Base-by-base conservation (phyloP, 495 filamentous ascomycete genomes). In the Neurospora tetrasperma region DNA sequence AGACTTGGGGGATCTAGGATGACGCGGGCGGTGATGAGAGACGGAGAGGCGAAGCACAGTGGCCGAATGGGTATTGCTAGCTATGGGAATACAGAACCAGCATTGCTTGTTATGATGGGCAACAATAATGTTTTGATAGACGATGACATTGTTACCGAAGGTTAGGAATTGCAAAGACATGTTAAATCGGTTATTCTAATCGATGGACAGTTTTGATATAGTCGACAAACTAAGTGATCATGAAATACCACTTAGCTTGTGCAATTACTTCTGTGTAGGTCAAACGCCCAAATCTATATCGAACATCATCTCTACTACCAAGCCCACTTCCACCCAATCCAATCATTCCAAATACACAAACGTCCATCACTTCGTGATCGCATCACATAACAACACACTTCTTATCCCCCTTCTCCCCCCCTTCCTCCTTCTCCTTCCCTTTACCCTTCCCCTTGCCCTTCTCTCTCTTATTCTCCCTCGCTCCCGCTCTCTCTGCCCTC, bases 381-480 rank as follows among this genome's bases (percentile, higher is more conserved):
- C 70, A 35, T 84, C 78, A 89, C 88, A 89, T 89, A 46, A 89
- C 79, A 18, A 81, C 73, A 74, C 88, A 90, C 71, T 86, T 88
- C 74, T 78, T 83, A 7, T 83, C 84, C 71, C 78, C 84, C 72
- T 80, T 80, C 31, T 74, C 75, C n/a, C 71, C 69, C 72, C 2
- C 42, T 18, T 40, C 42, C 54, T 48, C 46, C 16, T 39, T 48
- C 42, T 31, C 48, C 5, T 59, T 59, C 48, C 20, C 48, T 59
- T 59, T 59, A 0, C 69, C 54, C 41, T 48, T 42, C 59, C 62
- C 27, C n/a, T 16, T 43, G 44, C 14, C 18, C 54, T 48, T 40
- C 4, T 14, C 42, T 2, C 11, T 41, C 42, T 35, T 46, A 16
- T 68, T 68, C 69, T 23, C 73, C 20, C 14, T 38, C 23, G 42